phyloP scores from a whole-genome alignment of 2,329 filamentous ascomycete species.

The Ascomycota sp. region DNA sequence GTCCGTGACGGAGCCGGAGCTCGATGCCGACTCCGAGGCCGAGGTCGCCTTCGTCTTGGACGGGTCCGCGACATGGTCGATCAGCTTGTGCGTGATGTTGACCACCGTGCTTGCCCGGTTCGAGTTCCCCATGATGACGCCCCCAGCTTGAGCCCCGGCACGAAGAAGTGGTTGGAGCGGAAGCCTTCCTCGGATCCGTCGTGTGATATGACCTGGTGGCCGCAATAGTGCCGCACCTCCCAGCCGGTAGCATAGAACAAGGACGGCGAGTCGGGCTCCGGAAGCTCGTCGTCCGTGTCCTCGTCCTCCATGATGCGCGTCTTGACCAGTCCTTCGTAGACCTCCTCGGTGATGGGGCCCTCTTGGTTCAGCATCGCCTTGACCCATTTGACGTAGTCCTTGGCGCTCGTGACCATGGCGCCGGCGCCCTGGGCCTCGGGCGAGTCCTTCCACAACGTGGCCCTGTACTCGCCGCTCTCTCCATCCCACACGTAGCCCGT shows the following conservation, averaged over 20 bases:
- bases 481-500: conserved; percentile 5
- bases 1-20: background rate
- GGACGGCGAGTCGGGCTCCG: background rate
- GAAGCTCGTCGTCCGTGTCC: background rate
- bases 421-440: conserved; percentile 12
- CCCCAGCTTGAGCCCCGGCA: conserved; percentile 8
- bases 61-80: conserved; percentile 4
- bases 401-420: conserved; percentile 9
- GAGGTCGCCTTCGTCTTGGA: background rate
- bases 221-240: conserved; percentile 6
- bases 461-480: conserved; percentile 1
- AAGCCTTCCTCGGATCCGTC: conserved; percentile 8
- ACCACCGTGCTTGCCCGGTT: conserved; percentile 3
- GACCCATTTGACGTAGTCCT: conserved; percentile 11
- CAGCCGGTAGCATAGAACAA: conserved; percentile 7
- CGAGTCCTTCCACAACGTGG: conserved; percentile 1
- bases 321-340: conserved; percentile 7
- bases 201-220: conserved; percentile 7
- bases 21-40: background rate
- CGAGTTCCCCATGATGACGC: conserved; percentile 8
- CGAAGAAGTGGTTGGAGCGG: conserved; percentile 8
- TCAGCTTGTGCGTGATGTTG: conserved; percentile 4
- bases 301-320: conserved; percentile 4
- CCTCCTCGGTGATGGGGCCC: conserved; percentile 6
- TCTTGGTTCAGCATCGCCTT: conserved; percentile 8